Evolutionary conservation across 2,329 filamentous ascomycete genomes (phyloP).

Genomic region (Claviceps digitariae): DNA sequence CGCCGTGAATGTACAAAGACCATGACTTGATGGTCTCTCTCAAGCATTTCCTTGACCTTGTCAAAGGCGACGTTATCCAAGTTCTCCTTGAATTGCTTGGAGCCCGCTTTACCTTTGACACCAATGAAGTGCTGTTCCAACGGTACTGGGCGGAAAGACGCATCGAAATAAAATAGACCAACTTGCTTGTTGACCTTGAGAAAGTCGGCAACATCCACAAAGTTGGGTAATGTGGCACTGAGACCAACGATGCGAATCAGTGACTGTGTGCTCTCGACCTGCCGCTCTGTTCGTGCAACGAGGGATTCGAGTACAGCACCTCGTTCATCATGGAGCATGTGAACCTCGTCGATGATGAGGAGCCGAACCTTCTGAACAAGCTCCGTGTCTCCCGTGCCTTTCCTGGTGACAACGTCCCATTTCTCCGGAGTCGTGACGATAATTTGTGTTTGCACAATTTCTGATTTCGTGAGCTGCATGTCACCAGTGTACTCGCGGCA

Average conservation of each 20-base stretch:
- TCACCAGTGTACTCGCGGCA: slow-evolving; percentile 93
- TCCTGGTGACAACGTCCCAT: slow-evolving; percentile 96
- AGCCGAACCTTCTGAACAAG: slow-evolving; percentile 93
- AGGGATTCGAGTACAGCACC: slow-evolving; percentile 92
- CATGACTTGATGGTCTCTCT: slow-evolving; percentile 92
- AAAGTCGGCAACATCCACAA: slow-evolving; percentile 92
- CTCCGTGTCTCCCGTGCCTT: slow-evolving; percentile 93
- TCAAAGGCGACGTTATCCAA: slow-evolving; percentile 80
- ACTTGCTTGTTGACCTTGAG: slow-evolving; percentile 88
- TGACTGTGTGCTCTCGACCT: slow-evolving; percentile 96
- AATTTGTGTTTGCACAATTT: slow-evolving; percentile 92
- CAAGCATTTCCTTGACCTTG: slow-evolving; percentile 88
- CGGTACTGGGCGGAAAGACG: slow-evolving; percentile 88
- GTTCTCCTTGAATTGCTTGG: slow-evolving; percentile 74
- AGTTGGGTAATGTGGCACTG: slow-evolving; percentile 92
- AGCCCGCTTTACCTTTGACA: slow-evolving; percentile 79
- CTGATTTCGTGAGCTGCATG: slow-evolving; percentile 95
- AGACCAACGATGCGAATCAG: slow-evolving; percentile 92
- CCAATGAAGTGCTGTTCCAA: slow-evolving; percentile 96
- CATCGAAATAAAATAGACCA: slow-evolving; percentile 93
- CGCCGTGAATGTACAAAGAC: slow-evolving; percentile 96
- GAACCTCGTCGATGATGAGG: slow-evolving; percentile 95
- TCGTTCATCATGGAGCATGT: slow-evolving; percentile 97
- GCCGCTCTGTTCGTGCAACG: slow-evolving; percentile 84
- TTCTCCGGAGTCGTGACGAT: slow-evolving; percentile 98